Conservation (phyloP, 345 rosid genomes). For the Raphanus sativus region DNA sequence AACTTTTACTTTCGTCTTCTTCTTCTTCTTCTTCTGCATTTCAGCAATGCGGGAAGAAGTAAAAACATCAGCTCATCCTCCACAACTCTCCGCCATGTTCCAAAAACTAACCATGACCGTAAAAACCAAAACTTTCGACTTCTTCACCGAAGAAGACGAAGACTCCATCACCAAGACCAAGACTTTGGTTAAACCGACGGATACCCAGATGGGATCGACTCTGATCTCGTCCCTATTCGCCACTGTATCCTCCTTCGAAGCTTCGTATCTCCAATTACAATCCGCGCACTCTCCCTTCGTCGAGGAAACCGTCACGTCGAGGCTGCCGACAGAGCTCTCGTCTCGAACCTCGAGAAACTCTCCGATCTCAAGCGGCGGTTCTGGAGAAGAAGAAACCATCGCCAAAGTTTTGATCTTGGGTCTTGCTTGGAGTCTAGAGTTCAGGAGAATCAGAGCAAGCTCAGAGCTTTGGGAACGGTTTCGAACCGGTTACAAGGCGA, state of each 20-base stretch:
- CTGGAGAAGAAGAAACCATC: slow-evolving; percentile 29
- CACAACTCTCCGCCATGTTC: slow-evolving; percentile 87
- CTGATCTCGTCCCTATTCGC: slow-evolving; percentile 80
- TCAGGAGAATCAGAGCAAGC: slow-evolving; percentile 93
- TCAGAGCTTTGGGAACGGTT: slow-evolving; percentile 66
- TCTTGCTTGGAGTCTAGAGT: slow-evolving; percentile 88
- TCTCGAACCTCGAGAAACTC: slow-evolving; percentile 62
- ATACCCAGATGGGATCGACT: slow-evolving; percentile 48
- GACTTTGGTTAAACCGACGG: slow-evolving; percentile 26
- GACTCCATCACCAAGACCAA: slow-evolving; percentile 64
- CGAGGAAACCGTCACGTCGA: slow-evolving; percentile 57
- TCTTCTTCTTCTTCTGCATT: not conserved
- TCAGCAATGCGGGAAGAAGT: slow-evolving; percentile 50
- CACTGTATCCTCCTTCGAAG: slow-evolving; percentile 61
- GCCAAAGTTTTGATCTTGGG: slow-evolving; percentile 54
- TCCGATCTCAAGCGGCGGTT: slow-evolving; percentile 59
- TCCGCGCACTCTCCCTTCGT: no score
- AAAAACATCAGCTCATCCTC: slow-evolving; percentile 48
- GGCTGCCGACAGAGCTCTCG: slow-evolving; percentile 75
- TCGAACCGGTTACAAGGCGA: slow-evolving; percentile 77
- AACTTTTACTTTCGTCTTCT: not conserved
- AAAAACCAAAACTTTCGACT: slow-evolving; percentile 85
- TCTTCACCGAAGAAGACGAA: slow-evolving; percentile 71
- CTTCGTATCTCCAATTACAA: no score
- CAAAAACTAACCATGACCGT: slow-evolving; percentile 90